Conservation (phyloP, 2,329 filamentous ascomycete species). For the Tolypocladium endophyticum region DNA sequence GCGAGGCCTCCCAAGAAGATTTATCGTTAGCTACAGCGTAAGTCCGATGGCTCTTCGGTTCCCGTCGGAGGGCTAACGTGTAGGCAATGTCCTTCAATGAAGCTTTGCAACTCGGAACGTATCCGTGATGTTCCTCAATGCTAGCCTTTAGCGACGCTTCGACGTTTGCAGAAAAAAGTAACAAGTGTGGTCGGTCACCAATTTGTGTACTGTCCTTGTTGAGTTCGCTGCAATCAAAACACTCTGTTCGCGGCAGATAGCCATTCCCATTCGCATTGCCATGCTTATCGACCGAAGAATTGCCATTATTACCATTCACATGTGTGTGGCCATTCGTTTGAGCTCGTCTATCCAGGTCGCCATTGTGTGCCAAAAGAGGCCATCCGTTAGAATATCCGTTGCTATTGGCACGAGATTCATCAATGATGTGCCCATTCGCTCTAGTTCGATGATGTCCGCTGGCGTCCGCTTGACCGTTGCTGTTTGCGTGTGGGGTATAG, state of each 20-base stretch:
- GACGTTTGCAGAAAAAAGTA: background rate
- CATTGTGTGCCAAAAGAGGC: background rate
- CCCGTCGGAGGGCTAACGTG: background rate
- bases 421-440: background rate
- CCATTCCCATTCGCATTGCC: background rate
- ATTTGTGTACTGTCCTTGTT: background rate
- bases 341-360: background rate
- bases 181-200: background rate
- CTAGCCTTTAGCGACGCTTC: constrained; percentile 9
- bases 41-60: background rate
- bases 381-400: background rate
- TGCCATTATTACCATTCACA: background rate
- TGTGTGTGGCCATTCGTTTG: background rate
- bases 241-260: background rate
- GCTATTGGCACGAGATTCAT: background rate
- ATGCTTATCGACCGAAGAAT: background rate
- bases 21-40: background rate
- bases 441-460: background rate
- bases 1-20: background rate
- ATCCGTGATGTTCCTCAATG: constrained; percentile 6
- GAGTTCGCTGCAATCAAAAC: background rate
- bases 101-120: background rate
- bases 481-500: background rate
- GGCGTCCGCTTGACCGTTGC: background rate
- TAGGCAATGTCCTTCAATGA: background rate